A percentile compares a stretch with the other conserved stretches of the same genome.
Conservation (phyloP, 805 yeast genomes). For the Kodamaea laetipori region DNA sequence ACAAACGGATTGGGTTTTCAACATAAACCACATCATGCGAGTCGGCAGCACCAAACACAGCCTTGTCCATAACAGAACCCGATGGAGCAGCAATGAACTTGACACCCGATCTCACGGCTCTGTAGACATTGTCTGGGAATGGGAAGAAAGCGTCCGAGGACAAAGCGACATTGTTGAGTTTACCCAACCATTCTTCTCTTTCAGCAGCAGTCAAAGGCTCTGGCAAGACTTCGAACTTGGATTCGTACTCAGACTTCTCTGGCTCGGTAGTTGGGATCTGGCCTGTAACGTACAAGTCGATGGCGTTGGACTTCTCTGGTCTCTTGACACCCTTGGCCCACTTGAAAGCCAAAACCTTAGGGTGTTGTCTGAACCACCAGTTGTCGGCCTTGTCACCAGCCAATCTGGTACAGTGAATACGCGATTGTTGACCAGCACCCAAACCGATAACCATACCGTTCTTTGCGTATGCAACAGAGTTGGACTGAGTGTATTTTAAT, state of each 20-base stretch:
- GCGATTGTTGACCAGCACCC: slow-evolving; percentile 99
- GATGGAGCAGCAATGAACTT: slow-evolving; percentile 95
- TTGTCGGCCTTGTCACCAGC: slow-evolving; percentile 99
- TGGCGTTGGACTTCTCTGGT: slow-evolving; percentile 98
- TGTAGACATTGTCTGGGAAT: slow-evolving; percentile 97
- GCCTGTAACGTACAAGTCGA: slow-evolving; percentile 87
- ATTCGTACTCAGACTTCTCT: slow-evolving; percentile 87
- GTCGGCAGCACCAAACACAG: slow-evolving; percentile 94
- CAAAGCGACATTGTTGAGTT: slow-evolving; percentile 83
- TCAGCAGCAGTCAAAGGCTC: slow-evolving; percentile 79
- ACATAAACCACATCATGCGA: slow-evolving; percentile 86
- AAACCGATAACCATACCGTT: slow-evolving; percentile 99
- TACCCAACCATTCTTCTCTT: slow-evolving; percentile 81
- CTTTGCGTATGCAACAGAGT: slow-evolving; percentile 97
- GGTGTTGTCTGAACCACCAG: slow-evolving; percentile 99
- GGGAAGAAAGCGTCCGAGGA: slow-evolving; percentile 99
- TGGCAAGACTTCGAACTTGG: slow-evolving; percentile 85
- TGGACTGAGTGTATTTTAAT: slow-evolving; percentile 95
- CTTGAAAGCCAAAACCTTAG: slow-evolving; percentile 85
- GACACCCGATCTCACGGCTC: slow-evolving; percentile 97
- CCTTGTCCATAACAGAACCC: slow-evolving; percentile 97
- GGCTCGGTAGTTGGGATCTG: slow-evolving; percentile 93
- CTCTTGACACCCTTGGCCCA: slow-evolving; percentile 99
- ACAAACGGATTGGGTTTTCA: slow-evolving; percentile 95
- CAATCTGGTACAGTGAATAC: slow-evolving; percentile 98